A percentile compares a stretch with the other conserved stretches of the same genome.
phyloP scores from a whole-genome alignment of 306 rosid species.

The Citrullus colocynthis region DNA sequence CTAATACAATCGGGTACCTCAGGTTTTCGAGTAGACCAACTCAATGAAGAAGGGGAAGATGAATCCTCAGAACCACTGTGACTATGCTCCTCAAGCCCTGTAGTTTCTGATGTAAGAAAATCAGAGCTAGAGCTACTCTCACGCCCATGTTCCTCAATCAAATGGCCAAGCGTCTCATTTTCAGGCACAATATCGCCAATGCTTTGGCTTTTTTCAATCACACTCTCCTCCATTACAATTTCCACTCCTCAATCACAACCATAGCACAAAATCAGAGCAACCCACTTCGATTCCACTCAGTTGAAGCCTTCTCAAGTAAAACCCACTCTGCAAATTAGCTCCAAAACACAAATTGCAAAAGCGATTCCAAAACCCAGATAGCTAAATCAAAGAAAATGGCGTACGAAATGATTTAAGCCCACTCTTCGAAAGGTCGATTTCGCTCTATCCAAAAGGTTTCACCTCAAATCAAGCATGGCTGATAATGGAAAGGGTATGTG shows the following conservation, averaged over 20 bases:
- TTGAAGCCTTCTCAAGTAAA: conserved; percentile 35
- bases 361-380: conserved; percentile 46
- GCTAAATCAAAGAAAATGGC: conserved; percentile 26
- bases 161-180: conserved; percentile 26
- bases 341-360: conserved; percentile 26
- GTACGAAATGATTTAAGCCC: conserved; percentile 20
- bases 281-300: conserved; percentile 39
- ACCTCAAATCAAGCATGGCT: conserved; percentile 29
- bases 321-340: conserved; percentile 11
- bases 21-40: conserved; percentile 45
- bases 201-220: conserved; percentile 15
- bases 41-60: conserved; percentile 50
- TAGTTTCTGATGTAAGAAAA: conserved; percentile 62
- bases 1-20: conserved; percentile 24
- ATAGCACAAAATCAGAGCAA: conserved; percentile 38
- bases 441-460: conserved; percentile 49
- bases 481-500: conserved; percentile 24
- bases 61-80: conserved; percentile 63
- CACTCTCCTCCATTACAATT: conserved; percentile 25
- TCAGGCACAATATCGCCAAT: conserved; percentile 19
- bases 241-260: conserved; percentile 18
- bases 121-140: conserved; percentile 73
- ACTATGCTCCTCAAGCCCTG: conserved; percentile 64
- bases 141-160: conserved; percentile 48
- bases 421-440: conserved; percentile 30